Percentiles rank a stretch among this genome's conserved stretches.
phyloP scores from a whole-genome alignment of 2,329 filamentous ascomycete genomes.

The Incumbomyces delicatus region DNA sequence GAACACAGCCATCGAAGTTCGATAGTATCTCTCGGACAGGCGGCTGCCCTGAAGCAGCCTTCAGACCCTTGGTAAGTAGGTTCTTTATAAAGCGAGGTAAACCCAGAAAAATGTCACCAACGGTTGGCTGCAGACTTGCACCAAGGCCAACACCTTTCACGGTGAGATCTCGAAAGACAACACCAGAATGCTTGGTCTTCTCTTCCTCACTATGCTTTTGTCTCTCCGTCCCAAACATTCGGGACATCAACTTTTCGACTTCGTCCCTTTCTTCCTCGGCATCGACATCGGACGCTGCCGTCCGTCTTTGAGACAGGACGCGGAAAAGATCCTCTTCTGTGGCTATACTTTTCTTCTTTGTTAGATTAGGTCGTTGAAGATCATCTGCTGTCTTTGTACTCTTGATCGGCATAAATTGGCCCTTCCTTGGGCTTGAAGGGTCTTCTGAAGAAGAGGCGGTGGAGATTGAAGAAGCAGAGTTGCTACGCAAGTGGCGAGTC shows the following conservation, averaged over 20 bases:
- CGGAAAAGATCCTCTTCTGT: constrained; percentile 17
- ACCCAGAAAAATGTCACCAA: constrained; percentile 46
- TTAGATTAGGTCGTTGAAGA: constrained; percentile 10
- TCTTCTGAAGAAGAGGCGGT: neutral
- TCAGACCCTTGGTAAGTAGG: constrained; percentile 29
- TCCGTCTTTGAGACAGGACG: constrained; percentile 15
- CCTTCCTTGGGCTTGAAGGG: neutral
- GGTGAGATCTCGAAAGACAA: constrained; percentile 60
- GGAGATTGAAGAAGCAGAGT: neutral
- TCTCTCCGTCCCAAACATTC: constrained; percentile 58
- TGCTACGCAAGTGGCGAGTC: neutral
- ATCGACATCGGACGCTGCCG: constrained; percentile 13
- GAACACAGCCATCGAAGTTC: constrained; percentile 57
- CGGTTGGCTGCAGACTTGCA: constrained; percentile 49
- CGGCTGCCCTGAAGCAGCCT: constrained; percentile 28
- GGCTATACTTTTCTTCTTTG: constrained; percentile 11
- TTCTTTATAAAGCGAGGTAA: constrained; percentile 40
- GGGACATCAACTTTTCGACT: constrained; percentile 46
- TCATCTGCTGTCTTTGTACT: constrained; percentile 5
- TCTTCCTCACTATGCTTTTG: constrained; percentile 60
- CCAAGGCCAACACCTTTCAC: constrained; percentile 62
- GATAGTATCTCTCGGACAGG: constrained; percentile 57
- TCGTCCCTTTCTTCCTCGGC: constrained; percentile 18
- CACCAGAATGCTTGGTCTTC: constrained; percentile 58
- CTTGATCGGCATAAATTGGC: constrained; percentile 3